A percentile compares a stretch with the other conserved stretches of the same genome.
Evolutionary conservation across 148 eudicot genomes (phyloP).

Genomic region (Beta vulgaris): DNA sequence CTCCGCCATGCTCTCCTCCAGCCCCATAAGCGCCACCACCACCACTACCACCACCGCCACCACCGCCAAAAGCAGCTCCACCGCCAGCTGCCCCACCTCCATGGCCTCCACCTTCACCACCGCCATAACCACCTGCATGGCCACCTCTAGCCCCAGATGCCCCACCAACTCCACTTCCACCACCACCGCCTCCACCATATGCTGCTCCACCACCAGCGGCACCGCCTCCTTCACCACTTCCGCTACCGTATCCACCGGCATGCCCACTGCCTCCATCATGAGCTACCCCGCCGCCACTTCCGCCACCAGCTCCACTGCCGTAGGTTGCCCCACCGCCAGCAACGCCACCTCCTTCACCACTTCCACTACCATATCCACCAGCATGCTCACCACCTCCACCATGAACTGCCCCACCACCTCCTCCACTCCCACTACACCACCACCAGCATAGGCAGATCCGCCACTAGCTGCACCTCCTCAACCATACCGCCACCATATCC

Average conservation of each 20-base stretch:
- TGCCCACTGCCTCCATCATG: constrained; percentile 17
- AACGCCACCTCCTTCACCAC: constrained; percentile 13
- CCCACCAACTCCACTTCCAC: constrained; percentile 29
- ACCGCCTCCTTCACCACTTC: constrained; percentile 28
- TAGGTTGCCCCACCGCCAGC: constrained; percentile 16
- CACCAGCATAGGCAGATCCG: constrained; percentile 19
- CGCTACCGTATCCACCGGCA: constrained; percentile 22
- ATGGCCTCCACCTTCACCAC: constrained; percentile 31
- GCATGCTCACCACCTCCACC: constrained; percentile 27
- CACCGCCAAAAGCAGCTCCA: constrained; percentile 21
- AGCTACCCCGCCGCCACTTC: constrained; percentile 25
- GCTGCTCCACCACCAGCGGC: constrained; percentile 20
- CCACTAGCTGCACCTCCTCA: constrained; percentile 26
- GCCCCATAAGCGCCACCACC: constrained; percentile 32
- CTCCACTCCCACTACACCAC: constrained; percentile 16
- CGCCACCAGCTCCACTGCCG: constrained; percentile 31
- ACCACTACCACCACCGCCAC: constrained; percentile 37
- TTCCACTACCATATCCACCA: constrained; percentile 24
- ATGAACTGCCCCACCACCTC: constrained; percentile 17
- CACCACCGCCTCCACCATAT: constrained; percentile 22
- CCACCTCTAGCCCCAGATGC: constrained; percentile 19
- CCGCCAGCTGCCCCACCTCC: constrained; percentile 29
- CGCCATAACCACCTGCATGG: constrained; percentile 31
- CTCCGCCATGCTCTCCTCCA: constrained; percentile 25
- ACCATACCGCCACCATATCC: constrained; percentile 26